Conservation (phyloP, 768 basidiomycete genomes). For the Suillus paluster region DNA sequence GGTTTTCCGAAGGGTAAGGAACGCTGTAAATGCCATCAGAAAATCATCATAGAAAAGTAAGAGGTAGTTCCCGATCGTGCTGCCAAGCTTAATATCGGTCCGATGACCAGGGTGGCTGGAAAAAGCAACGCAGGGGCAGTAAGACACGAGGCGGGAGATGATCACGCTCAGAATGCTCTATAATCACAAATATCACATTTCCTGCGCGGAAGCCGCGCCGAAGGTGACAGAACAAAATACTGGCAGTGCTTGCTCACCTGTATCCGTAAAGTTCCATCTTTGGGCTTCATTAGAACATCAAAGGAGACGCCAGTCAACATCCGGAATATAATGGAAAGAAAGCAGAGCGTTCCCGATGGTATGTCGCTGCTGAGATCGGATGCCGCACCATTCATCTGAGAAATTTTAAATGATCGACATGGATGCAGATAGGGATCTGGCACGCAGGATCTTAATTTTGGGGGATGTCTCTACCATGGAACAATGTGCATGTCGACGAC, state of each 20-base stretch:
- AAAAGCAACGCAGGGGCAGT: conserved; percentile 17
- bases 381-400: conserved; percentile 81
- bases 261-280: conserved; percentile 99
- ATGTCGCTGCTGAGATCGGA: conserved; percentile 90
- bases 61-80: conserved; percentile 5
- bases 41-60: not conserved
- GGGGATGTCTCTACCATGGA: conserved; percentile 32
- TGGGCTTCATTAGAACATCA: conserved; percentile 57
- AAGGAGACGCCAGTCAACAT: not conserved
- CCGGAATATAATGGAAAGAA: not conserved
- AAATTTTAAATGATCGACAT: conserved; percentile 14
- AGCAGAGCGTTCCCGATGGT: conserved; percentile 75
- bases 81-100: not conserved
- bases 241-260: conserved; percentile 55
- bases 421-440: not conserved
- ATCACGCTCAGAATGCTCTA: conserved; percentile 4
- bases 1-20: conserved; percentile 96
- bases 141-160: not conserved
- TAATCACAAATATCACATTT: not conserved
- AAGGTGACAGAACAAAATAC: conserved; percentile 1
- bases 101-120: conserved; percentile 1
- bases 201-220: not conserved
- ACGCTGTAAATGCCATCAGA: conserved; percentile 20
- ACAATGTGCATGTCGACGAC: not conserved
- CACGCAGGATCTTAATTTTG: conserved; percentile 36